phyloP scores from a whole-genome alignment of 2,329 filamentous ascomycete genomes.

The Penicillium italicum region DNA sequence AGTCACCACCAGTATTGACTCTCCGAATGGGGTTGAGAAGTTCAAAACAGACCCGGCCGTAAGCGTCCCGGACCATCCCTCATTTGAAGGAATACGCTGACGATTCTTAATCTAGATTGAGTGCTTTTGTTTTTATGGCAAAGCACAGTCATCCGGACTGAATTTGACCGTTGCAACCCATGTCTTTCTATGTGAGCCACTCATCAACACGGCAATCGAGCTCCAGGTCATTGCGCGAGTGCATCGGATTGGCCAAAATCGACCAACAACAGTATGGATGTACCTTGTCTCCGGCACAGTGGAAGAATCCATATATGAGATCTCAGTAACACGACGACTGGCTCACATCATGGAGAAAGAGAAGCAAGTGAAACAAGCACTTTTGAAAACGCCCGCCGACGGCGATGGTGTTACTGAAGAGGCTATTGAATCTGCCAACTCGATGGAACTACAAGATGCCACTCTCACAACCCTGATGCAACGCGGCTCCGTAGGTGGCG shows the following conservation, averaged over 20 bases:
- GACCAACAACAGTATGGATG: constrained; percentile 89
- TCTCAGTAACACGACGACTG: constrained; percentile 74
- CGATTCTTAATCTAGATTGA: constrained; percentile 52
- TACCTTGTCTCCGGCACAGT: constrained; percentile 89
- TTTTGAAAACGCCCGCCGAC: neutral
- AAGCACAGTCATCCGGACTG: constrained; percentile 80
- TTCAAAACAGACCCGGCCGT: constrained; percentile 71
- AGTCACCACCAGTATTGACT: constrained; percentile 66
- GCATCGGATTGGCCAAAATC: constrained; percentile 86
- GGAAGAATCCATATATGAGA: constrained; percentile 85
- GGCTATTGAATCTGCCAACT: constrained; percentile 78
- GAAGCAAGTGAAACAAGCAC: constrained; percentile 29
- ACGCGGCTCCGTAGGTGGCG: constrained; percentile 67
- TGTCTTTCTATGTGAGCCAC: constrained; percentile 89
- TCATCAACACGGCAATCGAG: constrained; percentile 90
- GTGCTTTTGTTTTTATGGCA: constrained; percentile 84
- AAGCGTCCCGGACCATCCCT: constrained; percentile 13
- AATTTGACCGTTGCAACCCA: constrained; percentile 92
- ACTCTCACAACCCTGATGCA: constrained; percentile 67
- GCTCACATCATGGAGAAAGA: constrained; percentile 63
- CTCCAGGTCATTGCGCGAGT: constrained; percentile 93
- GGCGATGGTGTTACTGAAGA: constrained; percentile 46
- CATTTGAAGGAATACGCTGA: neutral
- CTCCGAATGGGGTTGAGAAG: constrained; percentile 62
- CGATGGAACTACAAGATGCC: constrained; percentile 73